Base-by-base conservation (phyloP, 148 eudicot genomes). In the Rhododendron vialii region DNA sequence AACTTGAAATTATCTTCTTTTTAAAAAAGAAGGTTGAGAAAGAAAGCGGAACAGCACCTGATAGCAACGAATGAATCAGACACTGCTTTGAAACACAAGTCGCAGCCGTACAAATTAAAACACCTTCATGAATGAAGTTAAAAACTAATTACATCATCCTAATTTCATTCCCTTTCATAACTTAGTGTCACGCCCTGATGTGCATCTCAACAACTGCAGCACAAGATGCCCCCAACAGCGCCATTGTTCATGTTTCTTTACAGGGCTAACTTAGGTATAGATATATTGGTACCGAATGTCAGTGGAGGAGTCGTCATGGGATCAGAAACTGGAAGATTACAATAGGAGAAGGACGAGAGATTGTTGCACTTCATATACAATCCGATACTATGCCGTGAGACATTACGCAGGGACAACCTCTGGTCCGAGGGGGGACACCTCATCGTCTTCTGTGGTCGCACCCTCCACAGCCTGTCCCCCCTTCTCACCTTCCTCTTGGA, bases 341-440 rank as follows among this genome's bases (percentile, higher is more conserved):
- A 28, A 8, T 1, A 82, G 26, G 71, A 61, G 22, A 14, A 67
- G 78, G 78, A 83, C n/a, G 17, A 83, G 41, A 51, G 3, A 43
- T 22, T 26, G 9, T 17, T 71, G 63, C 73, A 85, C 79, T 77
- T 85, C 73, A 77, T 77, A 30, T 85, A 76, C 73, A 85, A 85
- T 36, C 41, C 18, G 78, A 4, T 8, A 50, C 28, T 12, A 9
- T 8, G 4, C 18, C 36, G 36, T n/a, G 9, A 28, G 0, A 20
- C 45, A 43, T 76, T 82, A 95, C 18, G 92, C 55, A 1, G 96
- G 98, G 57, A 95, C 93, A 36, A 92, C 92, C 48, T 91, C 94
- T 4, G 98, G 96, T 53, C 86, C 92, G 12, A 93, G 36, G 26
- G 98, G 90, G 4, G 96, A 75, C 5, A 92, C 83, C 30, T 83